Base-by-base conservation (phyloP, 2,329 filamentous ascomycete genomes). In the Paecilomyces sp. region DNA sequence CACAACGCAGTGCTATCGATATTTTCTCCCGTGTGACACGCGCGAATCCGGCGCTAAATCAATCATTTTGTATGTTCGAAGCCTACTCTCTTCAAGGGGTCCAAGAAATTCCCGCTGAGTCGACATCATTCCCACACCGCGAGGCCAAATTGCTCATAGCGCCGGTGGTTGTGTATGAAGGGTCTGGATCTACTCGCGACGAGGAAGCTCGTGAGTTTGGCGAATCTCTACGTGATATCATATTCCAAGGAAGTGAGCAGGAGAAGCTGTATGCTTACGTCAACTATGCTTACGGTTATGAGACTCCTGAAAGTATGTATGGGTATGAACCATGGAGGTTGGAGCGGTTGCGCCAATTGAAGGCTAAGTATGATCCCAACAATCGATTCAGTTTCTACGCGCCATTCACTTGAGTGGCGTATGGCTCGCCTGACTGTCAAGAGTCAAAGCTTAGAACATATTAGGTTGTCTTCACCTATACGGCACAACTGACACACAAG, bases 31-130 rank as follows among this genome's bases (percentile, higher is more conserved):
- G 71, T 0, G 68, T 68, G 1, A 66, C 74, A n/a, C 65, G 67
- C 1, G 63, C 66, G 3, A 64, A 64, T 13, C 71, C 75, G 0
- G 64, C 64, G 0, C 72, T 76, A 41, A 74, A 72, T 56, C 64
- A 72, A 63, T 77, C 77, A 1, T 71, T 83, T 53, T 81, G 84
- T 70, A 79, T 85, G 77, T 81, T 85, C 58, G 83, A 86, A 65
- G 80, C 80, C 2, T 85, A 85, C 68, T 76, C 81, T 1, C 70
- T 67, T 7, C 68, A 77, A 24, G 82, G 77, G 1, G 76, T 85
- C 1, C 66, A 75, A 57, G 70, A 67, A 0, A 64, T 80, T 47
- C 61, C 68, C 54, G 64, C 62, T 28, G 66, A 68, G 9, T 72
- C 74, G 1, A 74, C 76, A 2, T 80, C 81, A 0, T 84, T 78